Base-by-base conservation (phyloP, 2,329 filamentous ascomycete genomes). In the Claviceps paspali region DNA sequence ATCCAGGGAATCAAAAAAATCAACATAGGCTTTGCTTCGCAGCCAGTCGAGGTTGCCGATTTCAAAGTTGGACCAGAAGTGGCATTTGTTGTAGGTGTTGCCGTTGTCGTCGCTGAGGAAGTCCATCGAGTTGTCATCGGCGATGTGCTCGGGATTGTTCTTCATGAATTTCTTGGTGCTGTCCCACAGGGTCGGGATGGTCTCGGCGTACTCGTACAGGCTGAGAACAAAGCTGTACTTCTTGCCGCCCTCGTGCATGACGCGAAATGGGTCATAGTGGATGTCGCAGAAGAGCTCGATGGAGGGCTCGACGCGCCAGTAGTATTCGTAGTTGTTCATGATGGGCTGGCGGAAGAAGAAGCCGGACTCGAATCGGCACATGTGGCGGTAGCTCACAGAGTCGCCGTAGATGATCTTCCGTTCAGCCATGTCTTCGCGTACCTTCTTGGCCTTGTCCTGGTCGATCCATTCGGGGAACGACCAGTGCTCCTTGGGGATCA, bases 21-120 rank as follows among this genome's bases (percentile, higher is more conserved):
- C 88, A 31, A 79, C 63, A 62, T 98, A 98, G 17, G 82, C 72
- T 56, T 87, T 68, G 46, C 84, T 91, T 46, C 91, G 80, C 38
- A 98, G 74, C 86, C 91, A 98, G 52, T 92, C 74, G 28, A 98
- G 70, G 61, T 81, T 92, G 46, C 88, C 91, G 48, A 98, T 80
- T 60, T 98, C 91, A 49, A 98, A 98, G 68, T 98, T 98, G 53
- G 88, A 96, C 91, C 91, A 98, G 82, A 98, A 95, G 59, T 98
- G 91, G 65, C 91, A 98, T 57, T 87, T 77, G 66, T 96, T 98
- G 67, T 96, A 98, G 6, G 74, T 86, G 42, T 91, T 78, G 42
- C 92, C 91, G 37, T 75, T 78, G 49, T 98, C 87, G 49, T 95
- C 85, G 54, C 84, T 93, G 51, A 98, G 64, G 62, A 94, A 96